Conservation (phyloP, 495 filamentous ascomycete species). For the Platismatia glauca region DNA sequence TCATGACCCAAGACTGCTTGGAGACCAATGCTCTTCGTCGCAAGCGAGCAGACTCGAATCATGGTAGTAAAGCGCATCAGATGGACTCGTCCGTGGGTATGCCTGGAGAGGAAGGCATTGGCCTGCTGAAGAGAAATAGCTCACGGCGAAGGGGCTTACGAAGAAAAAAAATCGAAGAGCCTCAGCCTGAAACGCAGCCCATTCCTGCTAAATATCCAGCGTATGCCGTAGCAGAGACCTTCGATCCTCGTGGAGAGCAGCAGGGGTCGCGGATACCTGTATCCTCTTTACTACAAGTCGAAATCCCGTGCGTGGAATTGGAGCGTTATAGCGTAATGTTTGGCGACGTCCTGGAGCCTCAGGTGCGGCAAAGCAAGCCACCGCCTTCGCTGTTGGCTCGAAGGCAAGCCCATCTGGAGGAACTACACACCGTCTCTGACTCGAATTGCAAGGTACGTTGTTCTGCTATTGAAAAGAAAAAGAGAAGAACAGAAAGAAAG, state of each 20-base stretch:
- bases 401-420: slow-evolving; percentile 60
- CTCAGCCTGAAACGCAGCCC: slow-evolving; percentile 3
- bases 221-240: background rate
- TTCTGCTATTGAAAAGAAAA: slow-evolving; percentile 25
- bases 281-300: slow-evolving; percentile 49
- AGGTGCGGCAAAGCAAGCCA: slow-evolving; percentile 12
- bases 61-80: slow-evolving; percentile 1
- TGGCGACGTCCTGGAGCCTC: slow-evolving; percentile 54
- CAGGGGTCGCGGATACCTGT: background rate
- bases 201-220: slow-evolving; percentile 6
- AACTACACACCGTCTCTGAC: slow-evolving; percentile 46
- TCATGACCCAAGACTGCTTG: slow-evolving; percentile 3
- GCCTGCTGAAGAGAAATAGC: slow-evolving; percentile 11
- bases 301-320: slow-evolving; percentile 72
- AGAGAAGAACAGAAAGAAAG: too few species aligned
- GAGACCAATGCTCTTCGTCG: slow-evolving; percentile 14
- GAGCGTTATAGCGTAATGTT: slow-evolving; percentile 97
- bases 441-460: slow-evolving; percentile 23
- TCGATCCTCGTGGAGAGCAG: background rate
- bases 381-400: slow-evolving; percentile 46
- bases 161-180: slow-evolving; percentile 8
- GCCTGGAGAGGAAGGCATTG: background rate
- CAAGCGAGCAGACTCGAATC: slow-evolving; percentile 18
- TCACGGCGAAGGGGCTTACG: slow-evolving; percentile 15
- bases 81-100: background rate